Base-by-base conservation (phyloP, 768 basidiomycete genomes). In the Holtermannia corniformis region DNA sequence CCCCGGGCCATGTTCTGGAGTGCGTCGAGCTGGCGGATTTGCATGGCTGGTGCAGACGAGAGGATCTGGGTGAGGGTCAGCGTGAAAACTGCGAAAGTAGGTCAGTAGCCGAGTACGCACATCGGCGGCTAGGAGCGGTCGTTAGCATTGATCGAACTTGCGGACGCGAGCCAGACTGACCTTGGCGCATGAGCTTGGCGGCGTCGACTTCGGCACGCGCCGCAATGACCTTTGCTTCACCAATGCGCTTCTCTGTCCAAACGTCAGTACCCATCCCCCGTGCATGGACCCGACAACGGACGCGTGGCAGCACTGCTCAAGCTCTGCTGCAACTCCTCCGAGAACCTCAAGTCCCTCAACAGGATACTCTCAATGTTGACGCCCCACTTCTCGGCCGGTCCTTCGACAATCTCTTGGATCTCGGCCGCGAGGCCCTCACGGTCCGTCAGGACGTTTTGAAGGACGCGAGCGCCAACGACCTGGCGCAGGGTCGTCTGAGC, bases 361-460 rank as follows among this genome's bases (percentile, higher is more conserved):
- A 95, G 82, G 75, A 97, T 92, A 48, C 87, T 87, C 72, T 96
- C 93, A 71, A 96, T 92, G 24, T 86, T 79, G 41, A 97, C 93
- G 71, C 93, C 93, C 93, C 93, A 96, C 71, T 88, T 88, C 57
- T 73, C 71, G 22, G 72, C 68, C 4, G 68, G 67, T 1, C 55
- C 62, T 52, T 70, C 70, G 56, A 72, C 70, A 40, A 72, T 72
- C 54, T 72, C 70, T 37, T 67, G 65, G 21, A 72, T 68, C 56
- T 72, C 70, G 25, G 64, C 63, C 20, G 70, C 70, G 5, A 72
- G 59, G 49, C 68, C 90, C 65, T 97, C 93, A 56, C 93, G 87
- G 75, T 97, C 93, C 2, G 91, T 93, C 56, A 97, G 88, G 53
- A 97, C 86, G 63, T 81, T 83, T 73, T 97, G 93, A n/a, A 97